Percentiles rank a stretch among this genome's conserved stretches.
Conservation (phyloP, 2,329 filamentous ascomycete species). For the Leptographium galeiforme region DNA sequence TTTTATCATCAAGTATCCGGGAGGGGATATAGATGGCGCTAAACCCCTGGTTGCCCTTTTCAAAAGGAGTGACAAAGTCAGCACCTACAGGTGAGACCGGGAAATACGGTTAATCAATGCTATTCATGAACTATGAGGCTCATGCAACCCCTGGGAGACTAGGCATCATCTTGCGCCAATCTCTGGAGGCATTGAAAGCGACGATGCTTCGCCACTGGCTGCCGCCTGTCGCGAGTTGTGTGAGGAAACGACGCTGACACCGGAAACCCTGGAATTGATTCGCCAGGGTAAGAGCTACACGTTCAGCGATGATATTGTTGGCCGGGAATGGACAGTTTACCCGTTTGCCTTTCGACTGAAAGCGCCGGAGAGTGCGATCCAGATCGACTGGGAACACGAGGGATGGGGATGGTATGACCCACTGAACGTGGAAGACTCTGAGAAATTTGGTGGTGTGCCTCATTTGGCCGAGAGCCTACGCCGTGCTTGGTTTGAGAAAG, state of each 20-base stretch:
- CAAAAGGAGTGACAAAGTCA: constrained; percentile 43
- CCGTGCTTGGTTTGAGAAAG: constrained; percentile 45
- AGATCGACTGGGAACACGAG: constrained; percentile 50
- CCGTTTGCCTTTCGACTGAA: constrained; percentile 47
- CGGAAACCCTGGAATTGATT: constrained; percentile 32
- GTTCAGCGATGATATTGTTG: constrained; percentile 38
- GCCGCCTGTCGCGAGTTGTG: constrained; percentile 49
- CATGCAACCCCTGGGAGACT: background rate
- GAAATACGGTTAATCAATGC: background rate
- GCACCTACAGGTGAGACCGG: constrained; percentile 44
- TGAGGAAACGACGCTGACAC: constrained; percentile 46
- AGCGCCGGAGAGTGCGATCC: constrained; percentile 30
- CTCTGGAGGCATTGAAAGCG: constrained; percentile 43
- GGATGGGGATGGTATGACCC: constrained; percentile 44
- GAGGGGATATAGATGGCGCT: constrained; percentile 17
- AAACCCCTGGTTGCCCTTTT: constrained; percentile 45
- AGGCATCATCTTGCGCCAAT: constrained; percentile 47
- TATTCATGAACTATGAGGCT: background rate
- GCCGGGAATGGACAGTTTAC: constrained; percentile 47
- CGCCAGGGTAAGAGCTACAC: constrained; percentile 44
- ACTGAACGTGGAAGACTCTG: constrained; percentile 29
- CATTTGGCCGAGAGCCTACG: constrained; percentile 42
- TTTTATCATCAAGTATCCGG: constrained; percentile 35
- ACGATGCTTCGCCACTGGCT: constrained; percentile 36
- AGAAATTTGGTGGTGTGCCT: constrained; percentile 39